Evolutionary conservation across 441 rosid genomes (phyloP), one percentile per base, ranked within the genome.

Genomic region (Gossypium schwendimanii): DNA sequence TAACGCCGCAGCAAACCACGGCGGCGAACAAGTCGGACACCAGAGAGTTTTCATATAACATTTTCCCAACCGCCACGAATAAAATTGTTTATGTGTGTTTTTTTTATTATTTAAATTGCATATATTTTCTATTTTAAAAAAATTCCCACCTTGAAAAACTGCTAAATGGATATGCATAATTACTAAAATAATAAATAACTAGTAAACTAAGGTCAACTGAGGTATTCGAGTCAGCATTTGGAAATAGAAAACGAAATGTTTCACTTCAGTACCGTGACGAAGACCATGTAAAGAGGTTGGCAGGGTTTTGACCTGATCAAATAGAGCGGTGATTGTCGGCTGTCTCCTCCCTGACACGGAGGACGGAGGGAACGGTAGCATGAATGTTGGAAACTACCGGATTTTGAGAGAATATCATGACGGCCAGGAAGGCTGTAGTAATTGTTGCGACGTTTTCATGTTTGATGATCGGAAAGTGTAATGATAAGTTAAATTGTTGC

Each of bases 291-390:
- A 26, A 26, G 4, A 26, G 31, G 31, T 26, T 26, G 4, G 31
- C 31, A 4, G 31, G 31, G 31, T 26, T 26, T 26, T 26, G 31
- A 26, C 4, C 31, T 26, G 4, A 26, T 26, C 31, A 12, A 59
- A 59, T 2, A 90, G n/a, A n/a, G 53, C 84, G 73, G 18, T 87
- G 85, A 61, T 86, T 87, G 14, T 90, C 92, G n/a, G 84, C 31
- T 26, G 31, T 90, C 73, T 88, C 90, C 75, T 83, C 82, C 88
- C 90, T 88, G 60, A 91, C 26, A 15, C 84, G 83, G 41, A 89
- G 91, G 44, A 80, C 12, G 0, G 86, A 81, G 63, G 86, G 79
- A 15, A 93, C 91, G 41, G 84, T 26, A 12, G 97, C 96, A 59
- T 64, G 77, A 12, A 84, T 47, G 66, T 94, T 89, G 67, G 95